Evolutionary conservation across 345 rosid species (phyloP).

Genomic region (Brassica carinata): DNA sequence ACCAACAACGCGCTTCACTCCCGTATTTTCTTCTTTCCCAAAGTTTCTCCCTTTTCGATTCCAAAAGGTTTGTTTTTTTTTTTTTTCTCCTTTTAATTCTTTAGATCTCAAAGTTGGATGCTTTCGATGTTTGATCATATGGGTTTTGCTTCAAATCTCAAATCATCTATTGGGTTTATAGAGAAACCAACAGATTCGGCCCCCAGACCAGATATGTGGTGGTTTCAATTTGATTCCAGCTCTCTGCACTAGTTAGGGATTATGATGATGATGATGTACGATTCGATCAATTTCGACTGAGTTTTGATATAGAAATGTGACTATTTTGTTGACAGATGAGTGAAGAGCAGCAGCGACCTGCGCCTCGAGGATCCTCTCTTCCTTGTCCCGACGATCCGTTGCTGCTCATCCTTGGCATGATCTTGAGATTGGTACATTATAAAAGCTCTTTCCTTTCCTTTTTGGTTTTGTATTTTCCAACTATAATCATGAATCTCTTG

Average conservation of each 20-base stretch:
- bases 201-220: background rate
- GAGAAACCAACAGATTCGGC: background rate
- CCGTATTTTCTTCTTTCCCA: background rate
- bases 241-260: background rate
- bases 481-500: background rate
- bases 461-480: background rate
- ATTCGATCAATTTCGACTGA: background rate
- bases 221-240: background rate
- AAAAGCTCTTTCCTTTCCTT: no score
- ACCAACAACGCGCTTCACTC: slow-evolving; percentile 24
- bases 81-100: background rate
- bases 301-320: slow-evolving; percentile 4
- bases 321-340: slow-evolving; percentile 46
- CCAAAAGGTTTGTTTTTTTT: slow-evolving; percentile 19
- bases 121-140: slow-evolving; percentile 10
- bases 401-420: slow-evolving; percentile 99
- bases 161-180: background rate
- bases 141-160: slow-evolving; percentile 23
- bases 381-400: slow-evolving; percentile 90
- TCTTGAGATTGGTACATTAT: slow-evolving; percentile 78
- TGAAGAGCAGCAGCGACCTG: slow-evolving; percentile 34
- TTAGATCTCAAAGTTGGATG: slow-evolving; percentile 26
- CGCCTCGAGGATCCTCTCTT: slow-evolving; percentile 90
- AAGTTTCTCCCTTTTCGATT: slow-evolving; percentile 2
- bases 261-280: background rate